Evolutionary conservation across 2,329 filamentous ascomycete species (phyloP), one percentile per base, ranked within the genome.

Genomic region (Ceratocystiopsis brevicomis): DNA sequence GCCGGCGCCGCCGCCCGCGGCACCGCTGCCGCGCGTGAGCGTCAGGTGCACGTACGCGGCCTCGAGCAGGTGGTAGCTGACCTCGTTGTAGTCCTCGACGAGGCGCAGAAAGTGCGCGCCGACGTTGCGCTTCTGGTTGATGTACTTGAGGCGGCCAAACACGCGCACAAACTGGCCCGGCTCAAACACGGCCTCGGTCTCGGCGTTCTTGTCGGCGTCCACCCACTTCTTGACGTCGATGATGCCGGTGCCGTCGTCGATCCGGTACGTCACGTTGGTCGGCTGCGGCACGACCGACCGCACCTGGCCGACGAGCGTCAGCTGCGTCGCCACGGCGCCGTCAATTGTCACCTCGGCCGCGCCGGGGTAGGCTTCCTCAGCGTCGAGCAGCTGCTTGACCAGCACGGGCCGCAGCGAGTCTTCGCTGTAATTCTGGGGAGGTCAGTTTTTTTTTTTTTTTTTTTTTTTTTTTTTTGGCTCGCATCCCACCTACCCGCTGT

Each of bases 161-260:
- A 90, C 79, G 54, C 87, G 78, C 42, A 88, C 84, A 61, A 93
- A 88, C 43, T 77, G 73, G 55, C 88, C 81, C 51, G 80, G 68
- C 49, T 75, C 69, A 52, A 83, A 73, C 15, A 48, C 72, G 69
- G 58, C 30, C 37, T 48, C 47, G 42, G 44, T 37, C n/a, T 47
- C 45, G 49, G 66, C 63, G 25, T 59, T 60, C 56, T 69, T 70
- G 55, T 76, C 73, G 51, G 69, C 62, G 61, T 88, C 80, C 45
- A 82, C 69, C 81, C 82, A 93, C 59, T 81, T 78, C 66, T 90
- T 92, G 51, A 85, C 87, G 61, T 98, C 92, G 53, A 95, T 79
- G 48, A 78, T 70, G 47, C 85, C 87, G 1, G 92, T 98, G 58
- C 90, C 90, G 61, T 98, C 90, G 62, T 98, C 90, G 53, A 98